These are phyloP conservation scores for Aspergillus quadricinctus DNA, from an alignment of 2,329 filamentous ascomycete species.

Conservation along the genomic window DNA sequence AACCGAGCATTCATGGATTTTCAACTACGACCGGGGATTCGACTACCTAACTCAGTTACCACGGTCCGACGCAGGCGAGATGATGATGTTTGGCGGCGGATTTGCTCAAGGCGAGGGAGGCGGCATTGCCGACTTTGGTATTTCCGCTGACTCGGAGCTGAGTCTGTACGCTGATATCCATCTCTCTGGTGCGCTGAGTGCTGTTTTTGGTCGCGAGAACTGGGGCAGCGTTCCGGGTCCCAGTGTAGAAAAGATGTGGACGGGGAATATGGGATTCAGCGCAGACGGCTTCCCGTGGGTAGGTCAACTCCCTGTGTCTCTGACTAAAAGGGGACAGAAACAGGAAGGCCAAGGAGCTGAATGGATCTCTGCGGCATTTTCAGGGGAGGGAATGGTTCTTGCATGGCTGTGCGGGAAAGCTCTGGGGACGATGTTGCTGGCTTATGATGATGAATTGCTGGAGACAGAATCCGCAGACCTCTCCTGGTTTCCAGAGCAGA, in stretches of 20 bases:
- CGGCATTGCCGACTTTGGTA: conserved; percentile 46
- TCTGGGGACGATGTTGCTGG: conserved; percentile 21
- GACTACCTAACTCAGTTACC: conserved; percentile 52
- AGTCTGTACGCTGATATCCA: conserved; percentile 24
- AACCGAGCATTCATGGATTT: conserved; percentile 47
- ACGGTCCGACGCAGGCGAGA: conserved; percentile 22
- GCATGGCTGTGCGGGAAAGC: conserved; percentile 29
- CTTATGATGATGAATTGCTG: conserved; percentile 8
- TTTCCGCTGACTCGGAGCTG: conserved; percentile 43
- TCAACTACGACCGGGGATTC: conserved; percentile 46
- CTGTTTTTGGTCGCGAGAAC: conserved; percentile 21
- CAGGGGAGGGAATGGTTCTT: conserved; percentile 30
- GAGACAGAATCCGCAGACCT: conserved; percentile 8
- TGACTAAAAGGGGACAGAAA: conserved; percentile 7
- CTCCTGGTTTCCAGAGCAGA: conserved; percentile 27
- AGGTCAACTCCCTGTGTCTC: conserved; percentile 32
- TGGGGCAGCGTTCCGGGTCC: conserved; percentile 18
- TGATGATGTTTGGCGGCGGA: conserved; percentile 55
- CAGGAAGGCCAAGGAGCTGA: conserved; percentile 11
- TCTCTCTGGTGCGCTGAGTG: conserved; percentile 22
- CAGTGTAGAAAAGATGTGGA: conserved; percentile 26
- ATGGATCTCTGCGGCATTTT: conserved; percentile 27
- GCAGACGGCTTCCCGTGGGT: conserved; percentile 51
- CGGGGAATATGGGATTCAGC: conserved; percentile 48
- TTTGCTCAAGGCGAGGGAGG: conserved; percentile 41